A percentile compares a stretch with the other conserved stretches of the same genome.
phyloP scores from a whole-genome alignment of 106 monocot genomes.

The Apostasia shenzhenica region DNA sequence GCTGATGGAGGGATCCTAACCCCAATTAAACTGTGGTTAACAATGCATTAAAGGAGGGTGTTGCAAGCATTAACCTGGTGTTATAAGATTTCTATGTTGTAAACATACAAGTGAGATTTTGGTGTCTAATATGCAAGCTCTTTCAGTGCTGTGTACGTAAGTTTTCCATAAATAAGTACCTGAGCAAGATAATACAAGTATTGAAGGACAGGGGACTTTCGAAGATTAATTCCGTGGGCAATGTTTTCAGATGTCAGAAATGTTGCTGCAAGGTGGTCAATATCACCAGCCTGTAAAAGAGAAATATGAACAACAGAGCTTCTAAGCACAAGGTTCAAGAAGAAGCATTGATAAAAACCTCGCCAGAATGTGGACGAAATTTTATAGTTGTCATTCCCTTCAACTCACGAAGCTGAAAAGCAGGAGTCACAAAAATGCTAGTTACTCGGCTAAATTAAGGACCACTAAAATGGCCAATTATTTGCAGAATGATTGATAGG shows the following conservation, averaged over 20 bases:
- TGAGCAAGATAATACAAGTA: slow-evolving; percentile 98
- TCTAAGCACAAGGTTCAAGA: neutral
- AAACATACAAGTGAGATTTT: too few species aligned
- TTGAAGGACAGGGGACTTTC: slow-evolving; percentile 94
- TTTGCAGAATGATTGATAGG: neutral
- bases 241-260: slow-evolving; percentile 83
- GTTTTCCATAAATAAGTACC: slow-evolving; percentile 18
- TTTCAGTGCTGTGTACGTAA: too few species aligned
- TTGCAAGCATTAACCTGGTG: too few species aligned
- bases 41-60: too few species aligned
- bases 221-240: slow-evolving; percentile 91
- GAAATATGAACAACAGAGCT: neutral
- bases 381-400: slow-evolving; percentile 99
- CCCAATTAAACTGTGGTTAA: too few species aligned
- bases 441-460: neutral
- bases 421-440: neutral
- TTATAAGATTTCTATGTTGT: too few species aligned
- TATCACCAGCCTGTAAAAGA: slow-evolving; percentile 73
- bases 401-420: slow-evolving; percentile 79
- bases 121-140: too few species aligned
- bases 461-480: neutral
- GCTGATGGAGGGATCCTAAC: too few species aligned
- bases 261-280: slow-evolving; percentile 95
- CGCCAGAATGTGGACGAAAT: slow-evolving; percentile 95
- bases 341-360: slow-evolving; percentile 35